These are phyloP conservation scores for Camelina laxa DNA, from an alignment of 345 rosid species.

Conservation along the genomic window DNA sequence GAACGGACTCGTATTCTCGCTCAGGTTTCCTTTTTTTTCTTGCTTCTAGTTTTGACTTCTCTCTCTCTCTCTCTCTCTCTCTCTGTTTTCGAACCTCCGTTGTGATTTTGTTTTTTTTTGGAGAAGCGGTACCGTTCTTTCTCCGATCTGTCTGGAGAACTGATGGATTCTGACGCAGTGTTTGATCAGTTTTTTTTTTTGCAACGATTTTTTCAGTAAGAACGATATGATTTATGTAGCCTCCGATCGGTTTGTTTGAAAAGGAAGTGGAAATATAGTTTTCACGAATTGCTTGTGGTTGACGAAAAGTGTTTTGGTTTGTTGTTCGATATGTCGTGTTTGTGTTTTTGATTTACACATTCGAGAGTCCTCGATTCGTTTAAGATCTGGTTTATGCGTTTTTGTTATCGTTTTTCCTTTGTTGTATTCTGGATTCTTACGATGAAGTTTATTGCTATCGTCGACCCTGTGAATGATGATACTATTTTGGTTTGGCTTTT, in stretches of 20 bases:
- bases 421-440: neutral
- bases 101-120: neutral
- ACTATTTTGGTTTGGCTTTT: neutral
- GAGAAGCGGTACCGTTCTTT: neutral
- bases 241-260: conserved; percentile 7
- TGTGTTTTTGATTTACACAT: neutral
- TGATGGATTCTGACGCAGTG: neutral
- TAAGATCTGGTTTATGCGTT: conserved; percentile 7
- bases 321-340: neutral
- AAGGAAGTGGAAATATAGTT: conserved; percentile 1
- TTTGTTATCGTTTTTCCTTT: neutral
- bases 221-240: neutral
- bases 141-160: conserved; percentile 16
- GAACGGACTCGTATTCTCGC: conserved; percentile 79
- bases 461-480: neutral
- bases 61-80: neutral
- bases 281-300: conserved; percentile 31
- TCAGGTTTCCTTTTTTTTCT: conserved; percentile 52
- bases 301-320: conserved; percentile 10
- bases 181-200: neutral
- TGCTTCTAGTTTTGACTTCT: neutral
- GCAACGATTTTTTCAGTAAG: too few relatives aligned
- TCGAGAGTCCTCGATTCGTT: neutral
- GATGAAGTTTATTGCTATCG: neutral
- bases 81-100: conserved; percentile 5